Base-by-base conservation (phyloP, 2,329 filamentous ascomycete genomes). In the Trichoderma sp. region DNA sequence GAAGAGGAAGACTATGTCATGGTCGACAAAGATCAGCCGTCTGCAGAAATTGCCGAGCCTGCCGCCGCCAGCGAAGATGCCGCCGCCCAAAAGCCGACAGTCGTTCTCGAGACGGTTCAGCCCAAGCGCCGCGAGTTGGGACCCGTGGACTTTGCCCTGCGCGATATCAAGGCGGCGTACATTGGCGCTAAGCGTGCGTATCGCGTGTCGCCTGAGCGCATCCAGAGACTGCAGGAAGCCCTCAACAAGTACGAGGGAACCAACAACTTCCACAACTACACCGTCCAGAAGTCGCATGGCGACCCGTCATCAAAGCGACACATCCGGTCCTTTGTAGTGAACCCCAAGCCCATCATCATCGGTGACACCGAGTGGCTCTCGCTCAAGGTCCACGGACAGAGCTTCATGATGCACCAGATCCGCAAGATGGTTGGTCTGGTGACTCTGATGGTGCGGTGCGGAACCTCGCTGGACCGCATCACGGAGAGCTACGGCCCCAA, bases 341-440 rank as follows among this genome's bases (percentile, higher is more conserved):
- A 94, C 80, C 84, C 85, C 3, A 85, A 88, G 66, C 94, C 94
- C 1, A 91, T 97, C 78, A 89, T 94, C 78, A 97, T 97, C 81
- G 90, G 93, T 80, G 91, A 95, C 79, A 98, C 94, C 2, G 93
- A 99, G 84, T 99, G 96, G 96, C 86, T 99, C 5, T 96, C 92
- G 57, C 86, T 98, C 75, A 97, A 97, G 80, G 95, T 99, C 28
- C 96, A 99, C 82, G 96, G 96, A 0, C 96, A 99, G 82, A 95
- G 92, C 79, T 99, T 99, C 87, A 99, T 99, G 96, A 99, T 99
- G 96, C 96, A 99, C 82, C 96, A 99, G 84, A 99, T 99, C 82
- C 92, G 96, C 78, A 99, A 98, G 83, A 98, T 99, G 96, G 93
- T 99, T 18, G 94, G 93, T 71, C 94, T 99, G 92, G 93, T 90